These are phyloP conservation scores for Phytophthora brassicae DNA, from an alignment of 352 stramenopile genomes.

Conservation along the genomic window DNA sequence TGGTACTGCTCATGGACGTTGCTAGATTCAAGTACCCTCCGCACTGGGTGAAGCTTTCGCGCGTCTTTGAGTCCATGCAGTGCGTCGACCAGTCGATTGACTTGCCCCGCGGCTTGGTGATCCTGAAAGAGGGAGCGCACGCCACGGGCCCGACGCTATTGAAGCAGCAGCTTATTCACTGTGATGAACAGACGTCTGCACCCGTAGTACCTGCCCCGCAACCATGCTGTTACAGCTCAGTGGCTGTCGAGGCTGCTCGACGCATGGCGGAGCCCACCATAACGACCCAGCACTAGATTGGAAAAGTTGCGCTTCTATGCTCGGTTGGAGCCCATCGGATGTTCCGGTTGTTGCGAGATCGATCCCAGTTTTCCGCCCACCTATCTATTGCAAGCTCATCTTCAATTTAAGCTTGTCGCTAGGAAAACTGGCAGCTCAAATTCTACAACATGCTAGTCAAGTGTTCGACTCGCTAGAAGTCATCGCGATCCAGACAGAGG, in stretches of 20 bases:
- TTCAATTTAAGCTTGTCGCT: constrained; percentile 8
- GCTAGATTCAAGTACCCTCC: constrained; percentile 96
- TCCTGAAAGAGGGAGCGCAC: constrained; percentile 46
- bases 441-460: no score
- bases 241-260: constrained; percentile 27
- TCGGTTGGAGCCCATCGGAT: no score
- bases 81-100: constrained; percentile 48
- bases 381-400: constrained; percentile 32
- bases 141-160: constrained; percentile 44
- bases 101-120: constrained; percentile 39
- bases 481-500: no score
- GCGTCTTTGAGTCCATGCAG: constrained; percentile 58
- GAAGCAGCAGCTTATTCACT: constrained; percentile 51
- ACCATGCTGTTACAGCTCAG: constrained; percentile 36
- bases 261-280: constrained; percentile 26
- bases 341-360: no score
- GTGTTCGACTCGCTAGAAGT: no score
- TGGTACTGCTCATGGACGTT: constrained; percentile 96
- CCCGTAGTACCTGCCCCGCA: constrained; percentile 17
- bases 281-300: constrained; percentile 11
- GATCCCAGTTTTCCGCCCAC: constrained; percentile 8
- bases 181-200: constrained; percentile 20
- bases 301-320: no score
- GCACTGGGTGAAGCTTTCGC: constrained; percentile 70
- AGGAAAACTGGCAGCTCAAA: background rate